Base-by-base conservation (phyloP, 768 basidiomycete species). In the Macrolepiota dolichaula region DNA sequence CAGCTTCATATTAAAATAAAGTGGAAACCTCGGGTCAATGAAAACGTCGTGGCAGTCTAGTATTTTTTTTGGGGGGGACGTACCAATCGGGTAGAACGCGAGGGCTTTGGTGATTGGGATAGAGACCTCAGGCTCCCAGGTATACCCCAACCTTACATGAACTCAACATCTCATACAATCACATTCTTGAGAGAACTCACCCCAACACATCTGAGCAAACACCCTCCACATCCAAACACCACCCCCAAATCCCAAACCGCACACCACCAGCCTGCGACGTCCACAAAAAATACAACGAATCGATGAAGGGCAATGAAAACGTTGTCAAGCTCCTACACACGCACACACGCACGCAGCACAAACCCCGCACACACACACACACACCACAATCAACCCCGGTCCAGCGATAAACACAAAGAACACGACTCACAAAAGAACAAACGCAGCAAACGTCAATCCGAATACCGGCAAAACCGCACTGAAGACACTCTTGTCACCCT, bases 231-330 rank as follows among this genome's bases (percentile, higher is more conserved):
- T 74, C 73, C 19, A 76, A 64, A 67, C 77, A 79, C 77, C 77
- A 78, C 38, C 76, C 78, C 76, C 77, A 79, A 55, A 74, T 65
- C 1, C 78, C 78, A 62, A 78, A 78, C 29, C 69, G 65, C n/a
- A 78, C 75, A 10, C 78, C 78, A 46, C 70, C 70, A 2, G 73
- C 76, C 62, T 78, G 71, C 9, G 73, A 73, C 40, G 74, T 66
- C 42, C 71, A 71, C 32, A 79, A 62, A 64, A 78, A 78, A 57
- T 76, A 76, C 19, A 78, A 66, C 17, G 67, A 67, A 2, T 64
- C 66, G 9, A 70, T 55, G 36, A 75, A 62, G 12, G 77, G 76
- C 25, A 70, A 63, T 9, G 76, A 78, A 61, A 76, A 73, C 4
- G 72, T 73, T 7, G 71, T 70, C 22, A 76, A 67, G n/a, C 69